Conservation (phyloP, 73 alveolate species). For the Paramecium caudatum region DNA sequence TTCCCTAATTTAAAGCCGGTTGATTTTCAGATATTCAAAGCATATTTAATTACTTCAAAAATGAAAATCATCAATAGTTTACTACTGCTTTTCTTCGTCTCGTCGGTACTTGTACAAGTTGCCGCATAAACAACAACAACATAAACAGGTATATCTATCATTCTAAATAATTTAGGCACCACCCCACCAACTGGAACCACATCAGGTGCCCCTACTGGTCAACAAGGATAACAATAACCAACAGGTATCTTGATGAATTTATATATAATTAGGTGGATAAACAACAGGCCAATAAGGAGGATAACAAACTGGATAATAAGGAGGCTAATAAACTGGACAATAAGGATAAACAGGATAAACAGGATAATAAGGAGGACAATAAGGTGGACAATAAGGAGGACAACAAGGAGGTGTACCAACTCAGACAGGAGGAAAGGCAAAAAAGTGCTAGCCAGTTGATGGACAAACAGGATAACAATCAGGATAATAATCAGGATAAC, state of each 20-base stretch:
- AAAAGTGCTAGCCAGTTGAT: neutral
- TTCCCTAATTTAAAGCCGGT: no score
- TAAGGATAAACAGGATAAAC: neutral
- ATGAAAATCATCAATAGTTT: slow-evolving; percentile 6
- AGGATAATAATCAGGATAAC: neutral
- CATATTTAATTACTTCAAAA: slow-evolving; percentile 9
- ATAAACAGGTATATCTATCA: no score
- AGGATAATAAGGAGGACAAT: neutral
- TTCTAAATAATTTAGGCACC: no score
- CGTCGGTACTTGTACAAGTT: neutral
- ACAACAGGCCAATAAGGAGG: no score
- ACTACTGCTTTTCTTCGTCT: neutral
- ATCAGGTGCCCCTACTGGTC: slow-evolving; percentile 54
- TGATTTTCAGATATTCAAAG: no score
- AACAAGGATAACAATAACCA: neutral
- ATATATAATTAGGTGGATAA: no score
- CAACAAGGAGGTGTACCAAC: no score
- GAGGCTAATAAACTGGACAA: neutral
- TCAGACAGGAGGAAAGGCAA: slow-evolving; percentile 13
- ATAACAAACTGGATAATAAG: no score
- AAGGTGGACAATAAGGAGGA: slow-evolving; percentile 39
- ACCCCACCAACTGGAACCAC: neutral
- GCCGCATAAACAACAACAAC: no score
- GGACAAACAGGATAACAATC: neutral
- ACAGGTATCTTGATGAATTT: slow-evolving; percentile 12